Percentiles rank a stretch among this genome's conserved stretches.
Conservation (phyloP, 495 filamentous ascomycete genomes). For the Monascus purpureus region DNA sequence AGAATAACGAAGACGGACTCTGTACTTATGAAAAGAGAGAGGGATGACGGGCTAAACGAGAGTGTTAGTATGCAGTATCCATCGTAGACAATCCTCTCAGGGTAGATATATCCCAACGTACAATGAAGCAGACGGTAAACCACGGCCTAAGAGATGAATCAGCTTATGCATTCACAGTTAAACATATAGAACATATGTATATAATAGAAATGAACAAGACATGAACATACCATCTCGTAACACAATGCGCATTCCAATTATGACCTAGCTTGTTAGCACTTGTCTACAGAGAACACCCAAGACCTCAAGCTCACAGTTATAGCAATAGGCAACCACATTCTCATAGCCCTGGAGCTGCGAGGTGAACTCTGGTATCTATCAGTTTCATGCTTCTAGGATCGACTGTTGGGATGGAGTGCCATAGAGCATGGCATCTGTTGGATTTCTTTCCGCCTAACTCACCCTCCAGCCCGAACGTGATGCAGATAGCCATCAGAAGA, state of each 20-base stretch:
- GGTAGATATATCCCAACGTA: slow-evolving; percentile 14
- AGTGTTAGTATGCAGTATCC: background rate
- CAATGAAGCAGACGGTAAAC: slow-evolving; percentile 42
- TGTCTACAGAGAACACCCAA: slow-evolving; percentile 1
- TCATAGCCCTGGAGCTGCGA: slow-evolving; percentile 40
- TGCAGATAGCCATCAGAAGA: slow-evolving; percentile 36
- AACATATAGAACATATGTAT: no score
- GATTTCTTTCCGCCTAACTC: slow-evolving; percentile 10
- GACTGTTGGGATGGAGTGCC: no score
- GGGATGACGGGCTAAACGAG: slow-evolving; percentile 32
- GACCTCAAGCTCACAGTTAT: slow-evolving; percentile 38
- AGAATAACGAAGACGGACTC: slow-evolving; percentile 13
- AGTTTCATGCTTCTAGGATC: background rate
- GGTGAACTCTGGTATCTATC: slow-evolving; percentile 31
- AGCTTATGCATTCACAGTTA: slow-evolving; percentile 6
- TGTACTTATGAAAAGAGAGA: slow-evolving; percentile 35
- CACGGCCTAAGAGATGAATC: slow-evolving; percentile 24
- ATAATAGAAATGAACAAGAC: no score
- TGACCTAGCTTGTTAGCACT: slow-evolving; percentile 23
- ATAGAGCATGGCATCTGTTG: no score
- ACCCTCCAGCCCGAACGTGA: slow-evolving; percentile 44
- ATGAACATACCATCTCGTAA: slow-evolving; percentile 37
- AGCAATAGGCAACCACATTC: slow-evolving; percentile 38
- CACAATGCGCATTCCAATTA: slow-evolving; percentile 37
- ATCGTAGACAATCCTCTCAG: background rate